phyloP scores from a whole-genome alignment of 345 rosid genomes.

The Linum trigynum region DNA sequence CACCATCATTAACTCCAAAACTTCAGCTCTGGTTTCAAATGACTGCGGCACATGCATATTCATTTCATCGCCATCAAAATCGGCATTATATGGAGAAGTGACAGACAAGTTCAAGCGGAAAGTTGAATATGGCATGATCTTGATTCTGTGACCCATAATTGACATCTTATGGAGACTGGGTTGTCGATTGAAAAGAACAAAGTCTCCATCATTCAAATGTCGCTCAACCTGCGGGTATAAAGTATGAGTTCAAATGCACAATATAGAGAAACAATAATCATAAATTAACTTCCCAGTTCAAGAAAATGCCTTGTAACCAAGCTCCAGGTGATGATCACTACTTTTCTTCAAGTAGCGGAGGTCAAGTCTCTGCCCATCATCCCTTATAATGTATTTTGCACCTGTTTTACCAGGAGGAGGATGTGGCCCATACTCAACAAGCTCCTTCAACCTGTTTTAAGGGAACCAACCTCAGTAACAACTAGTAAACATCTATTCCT shows the following conservation, averaged over 20 bases:
- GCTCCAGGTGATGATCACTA: constrained; percentile 96
- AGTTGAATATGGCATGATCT: constrained; percentile 97
- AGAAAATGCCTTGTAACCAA: constrained; percentile 70
- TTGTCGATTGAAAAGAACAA: constrained; percentile 89
- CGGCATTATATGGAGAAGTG: constrained; percentile 98
- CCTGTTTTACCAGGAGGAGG: constrained; percentile 98
- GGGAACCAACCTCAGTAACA: constrained; percentile 1
- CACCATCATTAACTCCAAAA: constrained; percentile 96
- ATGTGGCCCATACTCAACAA: constrained; percentile 93
- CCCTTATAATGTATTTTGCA: constrained; percentile 91
- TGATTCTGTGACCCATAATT: constrained; percentile 92
- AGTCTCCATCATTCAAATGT: constrained; percentile 88
- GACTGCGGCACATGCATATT: constrained; percentile 98
- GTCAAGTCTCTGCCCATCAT: constrained; percentile 97
- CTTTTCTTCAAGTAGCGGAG: constrained; percentile 97
- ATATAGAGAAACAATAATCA: not conserved
- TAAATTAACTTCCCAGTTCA: not conserved
- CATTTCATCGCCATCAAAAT: constrained; percentile 99
- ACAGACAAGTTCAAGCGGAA: constrained; percentile 89
- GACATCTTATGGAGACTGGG: constrained; percentile 99
- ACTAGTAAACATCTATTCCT: not conserved
- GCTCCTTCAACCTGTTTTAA: constrained; percentile 69
- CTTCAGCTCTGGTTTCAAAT: constrained; percentile 96
- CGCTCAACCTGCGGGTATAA: constrained; percentile 74
- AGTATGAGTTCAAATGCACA: not conserved